These are phyloP conservation scores for Neotropicomus parvogracilis DNA, from an alignment of 1,284 basidiomycete genomes.

Conservation along the genomic window DNA sequence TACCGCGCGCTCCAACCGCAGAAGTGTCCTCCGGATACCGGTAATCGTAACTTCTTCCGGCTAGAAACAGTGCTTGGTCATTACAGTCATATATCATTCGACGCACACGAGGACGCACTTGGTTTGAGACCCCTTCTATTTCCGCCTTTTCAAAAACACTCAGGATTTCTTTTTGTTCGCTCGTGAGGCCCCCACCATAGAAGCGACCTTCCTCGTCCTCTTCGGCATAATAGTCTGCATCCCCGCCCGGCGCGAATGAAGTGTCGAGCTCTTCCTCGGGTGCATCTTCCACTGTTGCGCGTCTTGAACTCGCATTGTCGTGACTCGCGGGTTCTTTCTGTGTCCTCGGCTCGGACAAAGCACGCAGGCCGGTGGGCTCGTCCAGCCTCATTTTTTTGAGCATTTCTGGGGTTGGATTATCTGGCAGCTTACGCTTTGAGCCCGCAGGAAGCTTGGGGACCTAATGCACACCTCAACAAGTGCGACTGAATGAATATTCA, in stretches of 20 bases:
- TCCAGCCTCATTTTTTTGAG: slow-evolving; percentile 74
- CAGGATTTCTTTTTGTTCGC: slow-evolving; percentile 85
- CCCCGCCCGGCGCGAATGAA: slow-evolving; percentile 74
- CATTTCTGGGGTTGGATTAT: slow-evolving; percentile 77
- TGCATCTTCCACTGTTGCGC: slow-evolving; percentile 56
- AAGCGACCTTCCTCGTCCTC: slow-evolving; percentile 92
- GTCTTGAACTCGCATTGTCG: slow-evolving; percentile 35
- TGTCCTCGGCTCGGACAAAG: slow-evolving; percentile 22
- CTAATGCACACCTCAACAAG: slow-evolving; percentile 35
- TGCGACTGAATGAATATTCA: slow-evolving; percentile 1
- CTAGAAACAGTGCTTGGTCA: slow-evolving; percentile 38
- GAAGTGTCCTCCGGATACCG: slow-evolving; percentile 69
- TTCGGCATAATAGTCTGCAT: slow-evolving; percentile 85
- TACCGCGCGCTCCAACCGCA: slow-evolving; percentile 83
- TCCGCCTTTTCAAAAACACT: slow-evolving; percentile 83
- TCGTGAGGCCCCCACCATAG: slow-evolving; percentile 88
- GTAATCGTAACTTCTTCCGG: slow-evolving; percentile 65
- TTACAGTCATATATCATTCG: slow-evolving; percentile 21
- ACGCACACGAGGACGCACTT: slow-evolving; percentile 46
- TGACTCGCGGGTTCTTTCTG: slow-evolving; percentile 7
- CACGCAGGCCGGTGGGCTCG: slow-evolving; percentile 14
- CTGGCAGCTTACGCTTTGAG: slow-evolving; percentile 78
- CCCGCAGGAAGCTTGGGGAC: slow-evolving; percentile 65
- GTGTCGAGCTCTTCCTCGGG: slow-evolving; percentile 47
- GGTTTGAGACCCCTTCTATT: slow-evolving; percentile 59